Evolutionary conservation across 495 filamentous ascomycete genomes (phyloP), one percentile per base, ranked within the genome.

Genomic region (Apiosordaria backusii): DNA sequence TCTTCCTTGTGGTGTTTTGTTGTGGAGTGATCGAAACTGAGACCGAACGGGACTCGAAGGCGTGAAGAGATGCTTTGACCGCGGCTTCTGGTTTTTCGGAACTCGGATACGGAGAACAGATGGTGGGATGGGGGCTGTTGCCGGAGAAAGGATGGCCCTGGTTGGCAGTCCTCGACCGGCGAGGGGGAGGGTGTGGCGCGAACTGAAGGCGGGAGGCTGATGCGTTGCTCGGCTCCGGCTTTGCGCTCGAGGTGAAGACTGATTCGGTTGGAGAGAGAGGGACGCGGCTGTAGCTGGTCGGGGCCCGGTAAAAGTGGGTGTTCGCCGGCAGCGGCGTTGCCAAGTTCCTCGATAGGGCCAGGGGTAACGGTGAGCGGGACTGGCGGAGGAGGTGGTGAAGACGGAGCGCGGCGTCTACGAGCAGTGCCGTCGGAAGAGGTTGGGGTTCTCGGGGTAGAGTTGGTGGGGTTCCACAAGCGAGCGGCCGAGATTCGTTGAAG

Each of bases 221-320:
- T 86, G 72, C 88, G 85, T 9, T 86, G 88, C 67, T 86, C 84
- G 45, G 85, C 82, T 68, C 86, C 88, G 66, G 85, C 83, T 65
- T 83, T 87, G 67, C 84, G 85, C 68, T 92, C 89, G 61, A 91
- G 85, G 65, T 88, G 80, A 27, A 89, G 78, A 70, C 87, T 91
- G 60, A 81, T 74, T 21, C 81, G 74, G 57, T 77, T 84, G 29
- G 85, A 83, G 59, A 83, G 83, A 13, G 80, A 79, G 64, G 80
- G 80, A 53, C 87, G 81, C 85, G 84, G 55, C 85, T 18, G 57
- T 21, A 9, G 87, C 68, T 86, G 85, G 68, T 92, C 88, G 57
- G 88, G 85, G 35, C 90, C 82, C 15, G 87, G 86, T 61, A 92
- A 82, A 19, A 92, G 85, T 18, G 89, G 90, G 70, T 86, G 87